Conservation (phyloP, 2,329 filamentous ascomycete genomes). For the Conoideocrella luteorostrata region DNA sequence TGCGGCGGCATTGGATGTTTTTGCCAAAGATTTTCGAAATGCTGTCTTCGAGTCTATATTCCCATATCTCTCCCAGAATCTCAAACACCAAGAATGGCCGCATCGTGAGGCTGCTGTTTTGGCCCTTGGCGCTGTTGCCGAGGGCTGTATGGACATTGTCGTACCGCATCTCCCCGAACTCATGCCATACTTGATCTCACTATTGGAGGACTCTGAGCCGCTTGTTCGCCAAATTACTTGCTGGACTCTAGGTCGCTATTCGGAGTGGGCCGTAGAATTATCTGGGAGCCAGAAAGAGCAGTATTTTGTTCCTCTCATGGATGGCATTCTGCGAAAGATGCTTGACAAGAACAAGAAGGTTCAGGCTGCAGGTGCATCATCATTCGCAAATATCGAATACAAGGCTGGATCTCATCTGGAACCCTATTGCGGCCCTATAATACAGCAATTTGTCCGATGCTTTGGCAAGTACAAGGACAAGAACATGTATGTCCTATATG, state of each 20-base stretch:
- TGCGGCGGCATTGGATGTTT: conserved; percentile 87
- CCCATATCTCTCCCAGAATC: conserved; percentile 84
- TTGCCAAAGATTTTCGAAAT: conserved; percentile 82
- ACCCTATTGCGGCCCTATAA: conserved; percentile 83
- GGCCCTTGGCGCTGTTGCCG: conserved; percentile 87
- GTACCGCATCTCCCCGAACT: conserved; percentile 85
- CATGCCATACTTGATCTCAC: conserved; percentile 80
- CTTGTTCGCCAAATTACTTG: conserved; percentile 95
- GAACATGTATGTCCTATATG: conserved; percentile 98
- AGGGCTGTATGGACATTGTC: conserved; percentile 87
- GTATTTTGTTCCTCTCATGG: conserved; percentile 95
- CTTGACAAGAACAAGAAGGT: conserved; percentile 96
- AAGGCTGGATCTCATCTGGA: conserved; percentile 76
- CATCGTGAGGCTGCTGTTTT: conserved; percentile 91
- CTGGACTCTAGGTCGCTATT: conserved; percentile 93
- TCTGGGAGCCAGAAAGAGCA: conserved; percentile 60
- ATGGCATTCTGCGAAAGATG: conserved; percentile 90
- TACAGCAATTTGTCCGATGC: conserved; percentile 86
- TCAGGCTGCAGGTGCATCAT: conserved; percentile 90
- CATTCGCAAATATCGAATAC: conserved; percentile 93
- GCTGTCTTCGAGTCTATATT: conserved; percentile 87
- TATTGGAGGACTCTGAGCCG: conserved; percentile 78
- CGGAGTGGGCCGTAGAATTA: conserved; percentile 80
- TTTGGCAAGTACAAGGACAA: conserved; percentile 96
- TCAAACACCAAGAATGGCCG: conserved; percentile 84